Evolutionary conservation across 805 yeast species (phyloP).

Genomic region (Candida qinlingensis): DNA sequence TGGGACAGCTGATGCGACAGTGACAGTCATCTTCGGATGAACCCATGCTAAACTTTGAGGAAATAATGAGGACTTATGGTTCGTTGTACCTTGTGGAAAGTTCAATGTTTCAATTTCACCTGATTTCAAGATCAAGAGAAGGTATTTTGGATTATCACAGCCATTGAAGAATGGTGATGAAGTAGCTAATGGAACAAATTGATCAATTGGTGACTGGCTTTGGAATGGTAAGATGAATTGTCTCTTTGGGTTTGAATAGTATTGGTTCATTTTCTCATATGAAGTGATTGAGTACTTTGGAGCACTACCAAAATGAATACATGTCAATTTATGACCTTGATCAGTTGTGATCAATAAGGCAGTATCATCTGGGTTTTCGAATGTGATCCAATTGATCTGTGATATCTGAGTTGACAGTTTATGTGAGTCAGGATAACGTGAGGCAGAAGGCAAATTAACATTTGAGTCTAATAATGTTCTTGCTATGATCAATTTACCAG

Average conservation of each 20-base stretch:
- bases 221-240: slow-evolving; percentile 54
- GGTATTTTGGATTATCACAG: slow-evolving; percentile 64
- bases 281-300: slow-evolving; percentile 78
- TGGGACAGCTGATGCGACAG: slow-evolving; percentile 51
- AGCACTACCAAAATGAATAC: slow-evolving; percentile 74
- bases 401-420: slow-evolving; percentile 35
- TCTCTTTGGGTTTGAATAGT: slow-evolving; percentile 56
- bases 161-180: slow-evolving; percentile 77
- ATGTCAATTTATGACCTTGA: slow-evolving; percentile 42
- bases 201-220: slow-evolving; percentile 36
- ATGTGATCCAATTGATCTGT: slow-evolving; percentile 73
- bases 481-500: slow-evolving; percentile 70
- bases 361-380: slow-evolving; percentile 74
- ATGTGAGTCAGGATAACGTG: slow-evolving; percentile 13
- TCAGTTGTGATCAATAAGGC: slow-evolving; percentile 69
- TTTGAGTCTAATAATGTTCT: slow-evolving; percentile 63
- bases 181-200: slow-evolving; percentile 50
- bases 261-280: slow-evolving; percentile 74
- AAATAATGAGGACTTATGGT: slow-evolving; percentile 52
- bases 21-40: slow-evolving; percentile 61
- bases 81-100: slow-evolving; percentile 49
- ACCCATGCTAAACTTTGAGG: slow-evolving; percentile 81
- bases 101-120: slow-evolving; percentile 62
- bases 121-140: slow-evolving; percentile 52
- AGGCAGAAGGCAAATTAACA: slow-evolving; percentile 47